Conservation (phyloP, 768 basidiomycete species). For the Suillus fuscotomentosus region DNA sequence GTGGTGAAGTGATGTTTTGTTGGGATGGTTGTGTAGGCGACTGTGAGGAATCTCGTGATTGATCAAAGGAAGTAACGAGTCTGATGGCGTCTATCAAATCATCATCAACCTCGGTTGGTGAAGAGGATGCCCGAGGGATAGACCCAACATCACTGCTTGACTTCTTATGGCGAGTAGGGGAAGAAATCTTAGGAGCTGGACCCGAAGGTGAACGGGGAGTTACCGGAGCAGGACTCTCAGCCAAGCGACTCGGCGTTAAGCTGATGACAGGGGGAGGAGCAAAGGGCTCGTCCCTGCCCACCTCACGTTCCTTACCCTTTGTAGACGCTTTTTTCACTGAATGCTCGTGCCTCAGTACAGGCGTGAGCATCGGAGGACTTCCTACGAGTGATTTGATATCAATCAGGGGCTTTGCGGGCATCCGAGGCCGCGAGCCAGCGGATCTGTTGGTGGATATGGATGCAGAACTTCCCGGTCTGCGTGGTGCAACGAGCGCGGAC, state of each 20-base stretch:
- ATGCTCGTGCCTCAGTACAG: conserved; percentile 28
- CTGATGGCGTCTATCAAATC: conserved; percentile 32
- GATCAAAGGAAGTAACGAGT: conserved; percentile 27
- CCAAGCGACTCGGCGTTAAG: conserved; percentile 16
- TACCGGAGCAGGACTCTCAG: conserved; percentile 11
- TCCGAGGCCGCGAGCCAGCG: conserved; percentile 23
- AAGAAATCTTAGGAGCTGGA: neutral
- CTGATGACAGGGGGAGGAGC: conserved; percentile 27
- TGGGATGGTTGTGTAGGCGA: conserved; percentile 7
- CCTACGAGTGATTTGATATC: conserved; percentile 31
- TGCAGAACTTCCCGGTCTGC: conserved; percentile 62
- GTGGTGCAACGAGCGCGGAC: conserved; percentile 57
- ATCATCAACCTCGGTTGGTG: conserved; percentile 20
- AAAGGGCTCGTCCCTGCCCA: conserved; percentile 27
- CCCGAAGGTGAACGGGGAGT: neutral
- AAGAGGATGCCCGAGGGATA: conserved; percentile 1
- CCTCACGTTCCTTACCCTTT: conserved; percentile 19
- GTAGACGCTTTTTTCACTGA: conserved; percentile 22
- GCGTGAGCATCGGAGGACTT: conserved; percentile 36
- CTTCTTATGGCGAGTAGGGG: conserved; percentile 15
- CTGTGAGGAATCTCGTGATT: conserved; percentile 13
- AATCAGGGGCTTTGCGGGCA: conserved; percentile 43
- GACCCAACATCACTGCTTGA: conserved; percentile 16
- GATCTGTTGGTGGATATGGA: conserved; percentile 33
- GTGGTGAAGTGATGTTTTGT: neutral